Evolutionary conservation across 768 basidiomycete species (phyloP).

Genomic region (Rhodotorula sphaerocarpa): DNA sequence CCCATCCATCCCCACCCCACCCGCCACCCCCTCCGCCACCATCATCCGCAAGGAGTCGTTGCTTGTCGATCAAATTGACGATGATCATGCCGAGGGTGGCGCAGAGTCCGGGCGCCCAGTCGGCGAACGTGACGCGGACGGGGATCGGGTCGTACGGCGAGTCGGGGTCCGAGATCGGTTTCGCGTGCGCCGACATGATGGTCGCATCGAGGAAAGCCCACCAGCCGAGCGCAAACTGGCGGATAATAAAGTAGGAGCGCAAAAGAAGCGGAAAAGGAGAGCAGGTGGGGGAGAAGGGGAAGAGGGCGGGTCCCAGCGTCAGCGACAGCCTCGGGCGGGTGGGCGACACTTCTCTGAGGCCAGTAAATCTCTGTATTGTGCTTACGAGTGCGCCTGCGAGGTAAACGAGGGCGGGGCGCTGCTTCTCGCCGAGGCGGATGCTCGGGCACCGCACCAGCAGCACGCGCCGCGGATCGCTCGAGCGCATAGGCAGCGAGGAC

Average conservation of each 20-base stretch:
- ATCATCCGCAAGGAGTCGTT: constrained; percentile 69
- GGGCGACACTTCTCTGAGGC: too few species aligned
- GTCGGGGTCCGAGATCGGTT: constrained; percentile 52
- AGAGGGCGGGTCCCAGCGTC: too few species aligned
- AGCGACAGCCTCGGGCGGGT: background rate
- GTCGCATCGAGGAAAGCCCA: constrained; percentile 94
- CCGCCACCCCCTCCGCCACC: constrained; percentile 47
- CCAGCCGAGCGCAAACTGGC: constrained; percentile 82
- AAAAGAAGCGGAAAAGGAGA: too few species aligned
- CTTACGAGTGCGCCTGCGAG: constrained; percentile 82
- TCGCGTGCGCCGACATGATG: constrained; percentile 78
- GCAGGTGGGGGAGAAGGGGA: constrained; percentile 7
- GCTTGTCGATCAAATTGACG: constrained; percentile 91
- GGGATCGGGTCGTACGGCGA: constrained; percentile 61
- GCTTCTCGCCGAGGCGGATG: constrained; percentile 54
- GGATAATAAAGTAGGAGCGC: too few species aligned
- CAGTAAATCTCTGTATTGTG: background rate
- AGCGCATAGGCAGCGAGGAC: constrained; percentile 10
- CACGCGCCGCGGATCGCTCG: constrained; percentile 66
- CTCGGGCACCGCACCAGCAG: constrained; percentile 77
- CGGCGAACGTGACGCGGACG: constrained; percentile 66
- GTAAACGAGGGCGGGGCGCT: constrained; percentile 77
- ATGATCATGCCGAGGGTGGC: constrained; percentile 84
- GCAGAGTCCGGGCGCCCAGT: constrained; percentile 96
- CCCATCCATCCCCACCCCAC: too few species aligned